Conservation (phyloP, 345 rosid species). For the Balakata baccata region DNA sequence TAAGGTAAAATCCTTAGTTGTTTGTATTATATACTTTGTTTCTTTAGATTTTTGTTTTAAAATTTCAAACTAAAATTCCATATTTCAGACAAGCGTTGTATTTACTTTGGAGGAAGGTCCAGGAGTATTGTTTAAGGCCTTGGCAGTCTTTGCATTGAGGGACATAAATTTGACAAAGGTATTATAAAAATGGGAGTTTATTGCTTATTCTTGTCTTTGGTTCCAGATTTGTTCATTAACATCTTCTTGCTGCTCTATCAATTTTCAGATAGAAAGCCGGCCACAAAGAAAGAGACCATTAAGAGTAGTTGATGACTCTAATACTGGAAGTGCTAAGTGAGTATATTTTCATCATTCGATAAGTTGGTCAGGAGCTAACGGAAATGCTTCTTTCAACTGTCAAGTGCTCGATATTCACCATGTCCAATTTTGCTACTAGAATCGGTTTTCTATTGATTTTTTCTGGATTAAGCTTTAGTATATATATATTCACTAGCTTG, state of each 20-base stretch:
- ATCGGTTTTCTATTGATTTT: neutral
- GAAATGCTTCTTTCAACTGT: too few species aligned
- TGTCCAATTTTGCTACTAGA: too few species aligned
- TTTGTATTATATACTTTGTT: neutral
- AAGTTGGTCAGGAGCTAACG: neutral
- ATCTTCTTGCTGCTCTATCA: neutral
- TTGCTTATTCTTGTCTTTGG: neutral
- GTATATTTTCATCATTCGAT: slow-evolving; percentile 12
- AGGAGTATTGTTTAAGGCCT: slow-evolving; percentile 78
- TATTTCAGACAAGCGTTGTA: slow-evolving; percentile 74
- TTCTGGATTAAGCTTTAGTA: neutral
- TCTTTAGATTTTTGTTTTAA: neutral
- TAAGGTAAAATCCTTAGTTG: slow-evolving; percentile 48
- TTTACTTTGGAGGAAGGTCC: slow-evolving; percentile 93
- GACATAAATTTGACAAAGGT: slow-evolving; percentile 79
- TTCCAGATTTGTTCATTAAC: neutral
- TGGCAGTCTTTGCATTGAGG: slow-evolving; percentile 87
- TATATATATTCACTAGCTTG: neutral
- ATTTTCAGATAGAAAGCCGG: slow-evolving; percentile 80
- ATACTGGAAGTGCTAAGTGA: slow-evolving; percentile 76
- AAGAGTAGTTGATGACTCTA: slow-evolving; percentile 76
- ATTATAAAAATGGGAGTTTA: slow-evolving; percentile 1
- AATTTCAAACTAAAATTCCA: neutral
- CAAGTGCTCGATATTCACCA: neutral
- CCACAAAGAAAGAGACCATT: slow-evolving; percentile 69